Percentiles rank a stretch among this genome's conserved stretches.
phyloP scores from a whole-genome alignment of 108 stramenopile genomes.

The Mediolabrus comicus region DNA sequence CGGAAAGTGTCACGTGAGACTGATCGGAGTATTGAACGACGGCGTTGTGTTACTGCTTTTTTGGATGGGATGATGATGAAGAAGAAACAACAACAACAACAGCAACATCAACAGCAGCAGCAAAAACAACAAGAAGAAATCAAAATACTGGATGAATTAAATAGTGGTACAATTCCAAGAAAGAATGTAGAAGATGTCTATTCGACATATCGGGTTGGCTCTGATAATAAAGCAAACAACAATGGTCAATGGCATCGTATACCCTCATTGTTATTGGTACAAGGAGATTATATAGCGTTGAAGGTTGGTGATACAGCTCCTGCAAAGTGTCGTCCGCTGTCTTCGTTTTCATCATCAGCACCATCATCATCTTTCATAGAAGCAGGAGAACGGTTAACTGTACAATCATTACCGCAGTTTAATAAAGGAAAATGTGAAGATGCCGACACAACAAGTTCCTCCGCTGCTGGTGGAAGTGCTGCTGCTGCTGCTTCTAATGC shows the following conservation, averaged over 20 bases:
- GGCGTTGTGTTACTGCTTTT: slow-evolving; percentile 38
- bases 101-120: not conserved
- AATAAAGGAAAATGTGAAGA: slow-evolving; percentile 7
- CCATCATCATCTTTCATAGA: slow-evolving; percentile 26
- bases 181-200: slow-evolving; percentile 59
- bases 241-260: slow-evolving; percentile 59
- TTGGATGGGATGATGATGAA: slow-evolving; percentile 24
- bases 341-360: not conserved
- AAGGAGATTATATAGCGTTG: slow-evolving; percentile 78
- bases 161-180: slow-evolving; percentile 23
- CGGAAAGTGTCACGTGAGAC: slow-evolving; percentile 27
- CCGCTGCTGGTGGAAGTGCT: not conserved
- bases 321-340: slow-evolving; percentile 32
- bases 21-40: slow-evolving; percentile 34
- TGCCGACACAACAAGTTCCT: not conserved
- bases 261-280: slow-evolving; percentile 65
- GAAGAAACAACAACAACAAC: not conserved
- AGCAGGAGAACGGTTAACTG: slow-evolving; percentile 52
- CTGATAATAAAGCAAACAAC: not conserved
- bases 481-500: too few relatives aligned
- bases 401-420: slow-evolving; percentile 28
- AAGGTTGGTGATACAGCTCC: slow-evolving; percentile 79
- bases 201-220: slow-evolving; percentile 61
- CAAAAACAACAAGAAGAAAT: not conserved
- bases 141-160: not conserved